Percentiles rank a stretch among this genome's conserved stretches.
Conservation (phyloP, 2,329 filamentous ascomycete genomes). For the Aspergillus japonicus region DNA sequence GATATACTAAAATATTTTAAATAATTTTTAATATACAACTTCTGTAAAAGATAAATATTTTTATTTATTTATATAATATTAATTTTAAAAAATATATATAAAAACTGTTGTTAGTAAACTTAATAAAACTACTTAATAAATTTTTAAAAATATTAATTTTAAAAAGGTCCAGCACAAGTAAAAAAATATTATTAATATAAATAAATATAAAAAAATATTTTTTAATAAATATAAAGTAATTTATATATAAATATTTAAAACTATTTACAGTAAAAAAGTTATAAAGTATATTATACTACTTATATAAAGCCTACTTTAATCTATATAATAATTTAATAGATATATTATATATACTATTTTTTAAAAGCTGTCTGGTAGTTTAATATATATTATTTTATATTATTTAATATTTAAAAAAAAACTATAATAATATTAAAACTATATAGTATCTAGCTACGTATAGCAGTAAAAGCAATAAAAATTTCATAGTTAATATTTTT, state of each 20-base stretch:
- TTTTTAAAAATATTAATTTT: background rate
- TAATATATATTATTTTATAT: too few species aligned
- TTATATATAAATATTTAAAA: conserved; percentile 1
- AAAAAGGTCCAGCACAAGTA: background rate
- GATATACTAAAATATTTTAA: background rate
- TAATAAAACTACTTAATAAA: background rate
- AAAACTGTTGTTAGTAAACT: background rate
- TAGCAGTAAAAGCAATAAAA: too few species aligned
- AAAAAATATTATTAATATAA: background rate
- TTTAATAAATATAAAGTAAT: background rate
- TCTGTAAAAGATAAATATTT: too few species aligned
- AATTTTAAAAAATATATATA: background rate
- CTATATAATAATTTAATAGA: too few species aligned
- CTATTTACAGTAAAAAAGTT: background rate
- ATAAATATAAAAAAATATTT: background rate
- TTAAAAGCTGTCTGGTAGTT: too few species aligned
- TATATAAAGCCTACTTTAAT: too few species aligned
- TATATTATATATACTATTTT: too few species aligned
- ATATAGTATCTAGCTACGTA: too few species aligned
- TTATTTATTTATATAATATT: background rate
- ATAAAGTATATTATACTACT: too few species aligned
- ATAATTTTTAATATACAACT: background rate
- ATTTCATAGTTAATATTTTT: too few species aligned
- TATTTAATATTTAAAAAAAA: too few species aligned
- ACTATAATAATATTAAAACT: too few species aligned